Percentiles rank a stretch among this genome's conserved stretches.
Evolutionary conservation across 768 basidiomycete genomes (phyloP).

Genomic region (Obba rivulosa): DNA sequence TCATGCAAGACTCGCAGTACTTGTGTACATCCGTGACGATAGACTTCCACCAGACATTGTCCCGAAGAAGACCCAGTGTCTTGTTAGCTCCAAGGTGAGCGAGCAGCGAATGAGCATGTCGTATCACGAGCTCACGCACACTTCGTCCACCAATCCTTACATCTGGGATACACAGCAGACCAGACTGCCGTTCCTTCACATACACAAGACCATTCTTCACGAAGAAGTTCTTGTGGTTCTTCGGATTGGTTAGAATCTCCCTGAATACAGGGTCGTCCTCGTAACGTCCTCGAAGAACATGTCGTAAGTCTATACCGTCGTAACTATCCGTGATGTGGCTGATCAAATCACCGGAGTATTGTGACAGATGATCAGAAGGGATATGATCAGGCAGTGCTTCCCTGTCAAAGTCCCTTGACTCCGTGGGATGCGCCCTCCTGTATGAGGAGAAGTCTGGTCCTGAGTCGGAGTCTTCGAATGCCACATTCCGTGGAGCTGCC

Average conservation of each 20-base stretch:
- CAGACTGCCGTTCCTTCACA: slow-evolving; percentile 6
- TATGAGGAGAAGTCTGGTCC: no score
- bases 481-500: no score
- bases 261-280: slow-evolving; percentile 26
- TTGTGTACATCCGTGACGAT: slow-evolving; percentile 23
- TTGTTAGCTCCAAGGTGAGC: slow-evolving; percentile 33
- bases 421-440: no score
- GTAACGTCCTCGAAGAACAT: slow-evolving; percentile 17
- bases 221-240: slow-evolving; percentile 23
- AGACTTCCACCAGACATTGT: slow-evolving; percentile 35
- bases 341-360: neutral
- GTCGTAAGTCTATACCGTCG: slow-evolving; percentile 6
- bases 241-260: slow-evolving; percentile 17
- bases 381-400: no score
- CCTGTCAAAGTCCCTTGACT: no score
- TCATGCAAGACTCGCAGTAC: slow-evolving; percentile 21
- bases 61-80: slow-evolving; percentile 26
- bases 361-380: no score
- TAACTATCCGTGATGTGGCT: neutral
- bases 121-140: slow-evolving; percentile 26
- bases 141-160: slow-evolving; percentile 14
- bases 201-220: slow-evolving; percentile 18
- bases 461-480: no score
- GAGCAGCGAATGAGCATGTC: slow-evolving; percentile 31
- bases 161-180: slow-evolving; percentile 25